phyloP scores from a whole-genome alignment of 2,329 filamentous ascomycete species.

The Thelonectria discophora region DNA sequence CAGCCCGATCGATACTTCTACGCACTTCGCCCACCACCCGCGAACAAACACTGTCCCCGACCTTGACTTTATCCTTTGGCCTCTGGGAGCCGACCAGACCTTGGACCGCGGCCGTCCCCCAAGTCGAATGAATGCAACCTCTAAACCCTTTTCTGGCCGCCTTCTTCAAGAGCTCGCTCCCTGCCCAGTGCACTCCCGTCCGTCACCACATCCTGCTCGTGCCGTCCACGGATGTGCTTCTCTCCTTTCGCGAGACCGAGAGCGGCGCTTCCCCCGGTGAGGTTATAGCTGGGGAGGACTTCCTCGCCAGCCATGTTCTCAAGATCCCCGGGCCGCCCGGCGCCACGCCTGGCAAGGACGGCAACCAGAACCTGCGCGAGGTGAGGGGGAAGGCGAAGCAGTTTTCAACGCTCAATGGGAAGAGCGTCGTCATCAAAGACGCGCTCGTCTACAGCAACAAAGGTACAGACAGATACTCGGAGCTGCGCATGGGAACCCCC shows the following conservation, averaged over 20 bases:
- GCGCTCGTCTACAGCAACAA: slow-evolving; percentile 95
- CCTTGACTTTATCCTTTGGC: slow-evolving; percentile 32
- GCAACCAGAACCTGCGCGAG: slow-evolving; percentile 75
- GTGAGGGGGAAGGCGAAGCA: slow-evolving; percentile 92
- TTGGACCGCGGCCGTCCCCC: slow-evolving; percentile 38
- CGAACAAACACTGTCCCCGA: slow-evolving; percentile 26
- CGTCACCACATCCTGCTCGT: slow-evolving; percentile 95
- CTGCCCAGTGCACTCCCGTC: slow-evolving; percentile 88
- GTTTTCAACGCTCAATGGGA: slow-evolving; percentile 90
- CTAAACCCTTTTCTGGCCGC: slow-evolving; percentile 98
- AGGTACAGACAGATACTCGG: slow-evolving; percentile 61
- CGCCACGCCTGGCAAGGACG: slow-evolving; percentile 64
- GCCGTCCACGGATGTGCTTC: slow-evolving; percentile 89
- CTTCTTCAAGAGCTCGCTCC: slow-evolving; percentile 97
- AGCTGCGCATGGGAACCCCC: not conserved
- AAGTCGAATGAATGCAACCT: slow-evolving; percentile 80
- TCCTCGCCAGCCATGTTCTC: slow-evolving; percentile 95
- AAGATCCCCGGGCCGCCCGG: slow-evolving; percentile 72
- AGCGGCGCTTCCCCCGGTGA: slow-evolving; percentile 80
- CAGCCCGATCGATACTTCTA: slow-evolving; percentile 29
- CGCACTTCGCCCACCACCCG: slow-evolving; percentile 21
- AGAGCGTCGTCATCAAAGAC: slow-evolving; percentile 94
- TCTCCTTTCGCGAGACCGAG: slow-evolving; percentile 88
- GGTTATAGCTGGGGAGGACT: slow-evolving; percentile 89
- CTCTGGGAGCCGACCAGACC: slow-evolving; percentile 41